These are phyloP conservation scores for Brassica rapa DNA, from an alignment of 345 rosid species.

Conservation along the genomic window DNA sequence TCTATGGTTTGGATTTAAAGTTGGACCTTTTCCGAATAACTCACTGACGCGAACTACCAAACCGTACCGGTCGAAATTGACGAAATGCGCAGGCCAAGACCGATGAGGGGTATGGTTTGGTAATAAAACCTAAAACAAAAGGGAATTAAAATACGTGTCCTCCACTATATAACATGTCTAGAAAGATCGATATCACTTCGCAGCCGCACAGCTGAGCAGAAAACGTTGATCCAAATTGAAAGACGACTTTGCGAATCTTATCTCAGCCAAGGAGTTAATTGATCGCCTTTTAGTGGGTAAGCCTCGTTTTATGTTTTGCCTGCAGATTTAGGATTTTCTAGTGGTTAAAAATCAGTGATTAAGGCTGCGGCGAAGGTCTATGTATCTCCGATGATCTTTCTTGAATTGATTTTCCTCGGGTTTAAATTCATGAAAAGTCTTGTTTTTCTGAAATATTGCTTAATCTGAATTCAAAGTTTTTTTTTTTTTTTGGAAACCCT, in stretches of 20 bases:
- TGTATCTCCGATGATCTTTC: background rate
- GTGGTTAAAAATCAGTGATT: background rate
- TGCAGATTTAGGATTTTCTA: slow-evolving; percentile 13
- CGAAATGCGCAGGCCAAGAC: background rate
- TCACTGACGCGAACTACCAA: background rate
- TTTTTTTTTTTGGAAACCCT: background rate
- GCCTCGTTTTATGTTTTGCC: background rate
- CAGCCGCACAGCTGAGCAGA: slow-evolving; percentile 33
- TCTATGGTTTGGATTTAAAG: background rate
- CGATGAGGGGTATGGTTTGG: slow-evolving; percentile 18
- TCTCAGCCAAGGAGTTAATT: background rate
- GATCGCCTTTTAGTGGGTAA: slow-evolving; percentile 27
- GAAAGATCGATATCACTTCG: background rate
- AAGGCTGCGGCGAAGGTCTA: background rate
- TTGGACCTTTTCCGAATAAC: background rate
- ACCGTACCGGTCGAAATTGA: background rate
- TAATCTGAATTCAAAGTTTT: background rate
- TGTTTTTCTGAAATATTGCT: slow-evolving; percentile 1
- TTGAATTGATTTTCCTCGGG: background rate
- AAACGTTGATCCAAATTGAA: slow-evolving; percentile 14
- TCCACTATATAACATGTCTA: background rate
- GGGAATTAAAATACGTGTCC: background rate
- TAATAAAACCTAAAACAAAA: slow-evolving; percentile 23
- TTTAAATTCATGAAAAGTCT: slow-evolving; percentile 1
- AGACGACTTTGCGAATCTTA: background rate